These are phyloP conservation scores for Fusarium nanum DNA, from an alignment of 2,329 filamentous ascomycete species.

Conservation along the genomic window DNA sequence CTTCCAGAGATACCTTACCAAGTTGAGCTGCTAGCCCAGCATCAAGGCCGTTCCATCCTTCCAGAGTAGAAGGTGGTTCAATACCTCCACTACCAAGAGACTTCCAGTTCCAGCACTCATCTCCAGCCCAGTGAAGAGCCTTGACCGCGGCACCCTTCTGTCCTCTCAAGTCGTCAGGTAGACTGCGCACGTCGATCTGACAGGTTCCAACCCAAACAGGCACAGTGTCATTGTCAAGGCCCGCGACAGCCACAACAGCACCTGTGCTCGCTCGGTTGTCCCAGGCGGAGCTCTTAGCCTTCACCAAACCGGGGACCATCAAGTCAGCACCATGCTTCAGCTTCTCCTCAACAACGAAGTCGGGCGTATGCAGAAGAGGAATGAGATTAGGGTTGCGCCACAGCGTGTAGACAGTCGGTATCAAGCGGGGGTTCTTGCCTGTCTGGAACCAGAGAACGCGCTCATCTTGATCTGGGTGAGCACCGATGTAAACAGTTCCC, in stretches of 20 bases:
- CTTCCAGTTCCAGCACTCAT: constrained; percentile 43
- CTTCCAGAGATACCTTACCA: neutral
- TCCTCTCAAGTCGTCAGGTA: constrained; percentile 27
- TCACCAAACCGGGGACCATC: constrained; percentile 41
- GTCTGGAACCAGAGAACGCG: constrained; percentile 43
- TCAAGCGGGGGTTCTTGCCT: constrained; percentile 38
- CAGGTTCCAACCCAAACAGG: constrained; percentile 40
- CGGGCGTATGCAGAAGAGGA: constrained; percentile 39
- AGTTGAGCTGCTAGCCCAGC: neutral
- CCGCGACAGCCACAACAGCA: constrained; percentile 41
- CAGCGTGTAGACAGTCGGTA: constrained; percentile 42
- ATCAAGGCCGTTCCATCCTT: constrained; percentile 34
- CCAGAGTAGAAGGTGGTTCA: constrained; percentile 26
- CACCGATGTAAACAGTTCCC: constrained; percentile 37
- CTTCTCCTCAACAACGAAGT: constrained; percentile 43
- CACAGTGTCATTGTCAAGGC: constrained; percentile 35
- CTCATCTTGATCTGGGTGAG: constrained; percentile 35
- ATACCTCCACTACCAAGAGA: constrained; percentile 38
- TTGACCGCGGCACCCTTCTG: constrained; percentile 39
- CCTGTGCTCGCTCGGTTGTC: constrained; percentile 34
- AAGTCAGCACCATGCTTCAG: constrained; percentile 37
- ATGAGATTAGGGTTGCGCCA: constrained; percentile 41
- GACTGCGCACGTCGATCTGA: constrained; percentile 29
- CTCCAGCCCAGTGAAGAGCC: constrained; percentile 40
- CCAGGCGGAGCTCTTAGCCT: constrained; percentile 27